Conservation (phyloP, 2,329 filamentous ascomycete genomes). For the Xylariaceae sp. region DNA sequence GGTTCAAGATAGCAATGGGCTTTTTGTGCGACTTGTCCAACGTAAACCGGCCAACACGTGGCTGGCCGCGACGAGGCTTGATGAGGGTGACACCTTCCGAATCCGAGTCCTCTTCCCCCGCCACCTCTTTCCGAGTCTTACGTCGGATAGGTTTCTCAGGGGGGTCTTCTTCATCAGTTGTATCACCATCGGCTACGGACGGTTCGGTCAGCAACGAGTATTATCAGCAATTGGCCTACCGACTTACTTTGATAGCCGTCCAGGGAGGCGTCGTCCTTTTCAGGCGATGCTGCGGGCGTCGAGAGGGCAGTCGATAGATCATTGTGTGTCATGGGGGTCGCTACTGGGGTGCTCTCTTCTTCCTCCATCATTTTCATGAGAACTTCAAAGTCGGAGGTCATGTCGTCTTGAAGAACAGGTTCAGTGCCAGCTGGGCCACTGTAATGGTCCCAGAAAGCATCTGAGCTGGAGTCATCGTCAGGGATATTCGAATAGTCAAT, state of each 20-base stretch:
- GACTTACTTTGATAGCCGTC: slow-evolving; percentile 60
- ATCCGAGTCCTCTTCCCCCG: slow-evolving; percentile 45
- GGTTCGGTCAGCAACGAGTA: slow-evolving; percentile 34
- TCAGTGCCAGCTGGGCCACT: slow-evolving; percentile 18
- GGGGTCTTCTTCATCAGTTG: slow-evolving; percentile 54
- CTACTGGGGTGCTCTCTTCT: slow-evolving; percentile 36
- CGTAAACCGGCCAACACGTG: slow-evolving; percentile 51
- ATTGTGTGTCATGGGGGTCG: slow-evolving; percentile 35
- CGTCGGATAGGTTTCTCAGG: slow-evolving; percentile 45
- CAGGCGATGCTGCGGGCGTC: slow-evolving; percentile 27
- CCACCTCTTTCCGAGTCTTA: slow-evolving; percentile 39
- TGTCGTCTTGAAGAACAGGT: slow-evolving; percentile 21
- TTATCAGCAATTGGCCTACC: neutral
- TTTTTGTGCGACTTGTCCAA: slow-evolving; percentile 51
- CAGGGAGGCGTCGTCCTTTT: slow-evolving; percentile 38
- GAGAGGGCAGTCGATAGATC: slow-evolving; percentile 28
- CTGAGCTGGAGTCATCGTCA: slow-evolving; percentile 52
- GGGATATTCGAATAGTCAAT: slow-evolving; percentile 62
- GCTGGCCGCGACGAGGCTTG: slow-evolving; percentile 45
- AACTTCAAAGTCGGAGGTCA: slow-evolving; percentile 38
- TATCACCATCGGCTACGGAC: slow-evolving; percentile 53
- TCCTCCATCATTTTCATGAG: slow-evolving; percentile 33
- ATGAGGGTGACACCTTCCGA: slow-evolving; percentile 46
- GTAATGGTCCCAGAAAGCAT: slow-evolving; percentile 60
- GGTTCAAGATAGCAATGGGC: slow-evolving; percentile 55